Evolutionary conservation across 768 basidiomycete species (phyloP), one percentile per base, ranked within the genome.

Genomic region (Termitomyces eurrhizus): DNA sequence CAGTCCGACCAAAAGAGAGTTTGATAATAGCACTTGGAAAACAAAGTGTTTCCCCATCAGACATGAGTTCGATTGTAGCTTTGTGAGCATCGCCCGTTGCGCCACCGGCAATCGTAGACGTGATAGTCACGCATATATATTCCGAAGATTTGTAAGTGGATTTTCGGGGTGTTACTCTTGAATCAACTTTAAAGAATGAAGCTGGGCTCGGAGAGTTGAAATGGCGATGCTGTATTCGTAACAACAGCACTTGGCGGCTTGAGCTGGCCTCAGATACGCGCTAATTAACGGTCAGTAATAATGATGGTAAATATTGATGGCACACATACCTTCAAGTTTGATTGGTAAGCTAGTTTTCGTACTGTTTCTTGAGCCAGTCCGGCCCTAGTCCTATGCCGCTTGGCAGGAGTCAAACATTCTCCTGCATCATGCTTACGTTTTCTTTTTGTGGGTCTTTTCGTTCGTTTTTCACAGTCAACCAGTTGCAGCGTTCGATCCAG

Each of bases 161-260:
- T 45, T 57, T 46, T 48, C 46, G 44, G 6, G 18, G 13, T 49
- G 59, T 21, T 12, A 4, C 33, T 2, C 21, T 52, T 9, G 51
- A 46, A 7, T 32, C 45, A 32, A 42, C 42, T 3, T 59, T 58
- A 7, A 65, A 21, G 32, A 67, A 65, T 18, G 54, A 46, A 5
- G 66, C 42, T 9, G 64, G 64, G 14, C 12, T 41, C 16, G 64
- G 56, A 13, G 66, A 67, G 12, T 58, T 58, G 13, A 44, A 58
- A 13, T 42, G 41, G 7, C 35, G 21, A 37, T 59, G 33, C 16
- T 56, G 52, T 13, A 63, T 46, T 4, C 50, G 55, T 1, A 63
- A 11, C 13, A 63, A 37, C 2, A 41, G 24, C n/a, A 63, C 21
- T 11, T 49, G 21, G 44, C 58, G 62, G 21, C 3, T 12, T 18